Evolutionary conservation across 176 grass and related monocot genomes (phyloP).

Genomic region (Panicum miliaceum): DNA sequence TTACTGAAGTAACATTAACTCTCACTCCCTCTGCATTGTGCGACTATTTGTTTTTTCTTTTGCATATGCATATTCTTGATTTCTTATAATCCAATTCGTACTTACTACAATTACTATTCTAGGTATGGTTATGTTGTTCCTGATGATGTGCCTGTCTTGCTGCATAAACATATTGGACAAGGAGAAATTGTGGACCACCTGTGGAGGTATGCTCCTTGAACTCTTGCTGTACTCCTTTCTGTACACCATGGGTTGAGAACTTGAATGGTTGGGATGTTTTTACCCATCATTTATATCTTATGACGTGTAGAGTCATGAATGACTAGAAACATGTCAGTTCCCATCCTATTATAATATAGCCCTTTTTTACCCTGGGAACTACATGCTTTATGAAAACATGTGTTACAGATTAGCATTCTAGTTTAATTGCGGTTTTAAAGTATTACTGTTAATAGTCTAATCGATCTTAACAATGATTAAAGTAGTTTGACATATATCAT

Average conservation of each 20-base stretch:
- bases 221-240: conserved; percentile 14
- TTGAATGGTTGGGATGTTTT: conserved; percentile 1
- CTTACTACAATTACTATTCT: conserved; percentile 52
- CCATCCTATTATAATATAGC: conserved; percentile 21
- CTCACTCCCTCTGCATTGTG: neutral
- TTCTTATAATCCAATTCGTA: conserved; percentile 1
- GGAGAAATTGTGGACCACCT: conserved; percentile 79
- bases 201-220: conserved; percentile 72
- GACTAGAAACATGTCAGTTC: neutral
- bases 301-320: conserved; percentile 7
- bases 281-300: conserved; percentile 8
- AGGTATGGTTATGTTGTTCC: conserved; percentile 99
- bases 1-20: conserved; percentile 14
- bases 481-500: neutral
- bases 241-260: conserved; percentile 16
- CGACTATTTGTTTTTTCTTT: neutral
- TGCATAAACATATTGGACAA: conserved; percentile 80
- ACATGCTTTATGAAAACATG: conserved; percentile 21
- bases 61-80: neutral
- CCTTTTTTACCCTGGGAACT: conserved; percentile 11
- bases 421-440: conserved; percentile 17
- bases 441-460: neutral
- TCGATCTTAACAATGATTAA: neutral
- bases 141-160: conserved; percentile 82
- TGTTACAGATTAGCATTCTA: conserved; percentile 7